These are phyloP conservation scores for Alternaria infectoria DNA, from an alignment of 2,329 filamentous ascomycete species.

Conservation along the genomic window DNA sequence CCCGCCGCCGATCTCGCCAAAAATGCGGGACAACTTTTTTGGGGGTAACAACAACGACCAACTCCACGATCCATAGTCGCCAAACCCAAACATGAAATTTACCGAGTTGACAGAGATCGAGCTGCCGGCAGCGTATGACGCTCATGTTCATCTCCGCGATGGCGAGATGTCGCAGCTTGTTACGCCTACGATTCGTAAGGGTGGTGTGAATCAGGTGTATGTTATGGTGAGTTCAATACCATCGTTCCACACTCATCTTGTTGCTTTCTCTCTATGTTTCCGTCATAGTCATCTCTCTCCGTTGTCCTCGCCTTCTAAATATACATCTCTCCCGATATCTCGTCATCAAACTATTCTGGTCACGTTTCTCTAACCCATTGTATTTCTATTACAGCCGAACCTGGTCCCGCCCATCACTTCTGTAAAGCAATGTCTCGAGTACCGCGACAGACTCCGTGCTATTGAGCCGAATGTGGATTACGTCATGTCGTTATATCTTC, in stretches of 20 bases:
- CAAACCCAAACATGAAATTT: slow-evolving; percentile 41
- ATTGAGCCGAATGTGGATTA: slow-evolving; percentile 58
- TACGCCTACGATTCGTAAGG: slow-evolving; percentile 57
- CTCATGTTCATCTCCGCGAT: slow-evolving; percentile 60
- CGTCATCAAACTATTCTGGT: no score
- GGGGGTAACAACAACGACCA: neutral
- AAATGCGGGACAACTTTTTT: neutral
- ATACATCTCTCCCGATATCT: no score
- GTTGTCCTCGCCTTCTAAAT: no score
- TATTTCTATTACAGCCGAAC: slow-evolving; percentile 51
- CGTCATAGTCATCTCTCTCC: no score
- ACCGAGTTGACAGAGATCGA: slow-evolving; percentile 53
- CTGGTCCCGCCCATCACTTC: slow-evolving; percentile 59
- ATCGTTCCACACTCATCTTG: no score
- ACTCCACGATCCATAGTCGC: neutral
- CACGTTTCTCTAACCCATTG: neutral
- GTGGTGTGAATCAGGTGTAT: slow-evolving; percentile 61
- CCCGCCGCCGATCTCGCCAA: neutral
- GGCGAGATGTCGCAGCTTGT: slow-evolving; percentile 60
- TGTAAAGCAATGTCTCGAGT: slow-evolving; percentile 55
- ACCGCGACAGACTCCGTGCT: slow-evolving; percentile 51
- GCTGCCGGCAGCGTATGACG: slow-evolving; percentile 57
- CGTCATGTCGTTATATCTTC: slow-evolving; percentile 60
- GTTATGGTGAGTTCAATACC: slow-evolving; percentile 54
- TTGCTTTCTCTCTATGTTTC: no score